Evolutionary conservation across 2,329 filamentous ascomycete species (phyloP).

Genomic region (Penicillium sp.): DNA sequence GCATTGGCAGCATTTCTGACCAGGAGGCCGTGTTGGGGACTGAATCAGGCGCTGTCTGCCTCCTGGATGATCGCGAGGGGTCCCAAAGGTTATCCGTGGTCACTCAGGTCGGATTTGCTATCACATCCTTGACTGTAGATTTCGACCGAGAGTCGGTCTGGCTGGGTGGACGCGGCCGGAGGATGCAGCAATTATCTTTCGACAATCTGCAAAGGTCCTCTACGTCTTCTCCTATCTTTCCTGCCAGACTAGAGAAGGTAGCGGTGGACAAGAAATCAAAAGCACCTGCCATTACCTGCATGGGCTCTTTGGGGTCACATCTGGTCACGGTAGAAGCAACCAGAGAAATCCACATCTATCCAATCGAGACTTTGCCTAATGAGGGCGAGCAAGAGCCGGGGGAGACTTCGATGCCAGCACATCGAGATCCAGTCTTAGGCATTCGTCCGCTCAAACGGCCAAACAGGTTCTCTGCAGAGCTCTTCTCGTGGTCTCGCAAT

Average conservation of each 20-base stretch:
- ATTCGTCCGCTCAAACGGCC: slow-evolving; percentile 65
- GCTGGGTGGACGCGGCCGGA: slow-evolving; percentile 67
- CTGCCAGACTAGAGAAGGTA: slow-evolving; percentile 24
- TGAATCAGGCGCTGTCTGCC: slow-evolving; percentile 84
- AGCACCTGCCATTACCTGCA: slow-evolving; percentile 57
- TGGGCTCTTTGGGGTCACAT: slow-evolving; percentile 68
- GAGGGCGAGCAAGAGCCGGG: slow-evolving; percentile 32
- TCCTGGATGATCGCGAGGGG: slow-evolving; percentile 75
- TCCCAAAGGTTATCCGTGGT: slow-evolving; percentile 70
- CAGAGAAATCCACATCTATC: slow-evolving; percentile 66
- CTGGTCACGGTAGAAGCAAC: slow-evolving; percentile 75
- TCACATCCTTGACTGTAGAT: slow-evolving; percentile 67
- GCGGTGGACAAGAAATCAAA: slow-evolving; percentile 31
- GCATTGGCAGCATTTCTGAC: slow-evolving; percentile 70
- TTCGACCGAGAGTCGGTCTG: slow-evolving; percentile 60
- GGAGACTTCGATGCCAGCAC: slow-evolving; percentile 53
- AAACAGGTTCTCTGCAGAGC: slow-evolving; percentile 66
- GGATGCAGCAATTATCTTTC: slow-evolving; percentile 52
- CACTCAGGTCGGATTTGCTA: slow-evolving; percentile 65
- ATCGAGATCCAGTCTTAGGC: slow-evolving; percentile 65
- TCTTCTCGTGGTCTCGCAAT: slow-evolving; percentile 85
- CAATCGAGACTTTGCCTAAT: slow-evolving; percentile 48
- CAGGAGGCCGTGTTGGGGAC: slow-evolving; percentile 80
- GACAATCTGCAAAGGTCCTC: slow-evolving; percentile 40
- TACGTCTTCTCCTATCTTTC: slow-evolving; percentile 25